Evolutionary conservation across 345 rosid genomes (phyloP), one percentile per base, ranked within the genome.

Genomic region (Arabidopsis suecica): DNA sequence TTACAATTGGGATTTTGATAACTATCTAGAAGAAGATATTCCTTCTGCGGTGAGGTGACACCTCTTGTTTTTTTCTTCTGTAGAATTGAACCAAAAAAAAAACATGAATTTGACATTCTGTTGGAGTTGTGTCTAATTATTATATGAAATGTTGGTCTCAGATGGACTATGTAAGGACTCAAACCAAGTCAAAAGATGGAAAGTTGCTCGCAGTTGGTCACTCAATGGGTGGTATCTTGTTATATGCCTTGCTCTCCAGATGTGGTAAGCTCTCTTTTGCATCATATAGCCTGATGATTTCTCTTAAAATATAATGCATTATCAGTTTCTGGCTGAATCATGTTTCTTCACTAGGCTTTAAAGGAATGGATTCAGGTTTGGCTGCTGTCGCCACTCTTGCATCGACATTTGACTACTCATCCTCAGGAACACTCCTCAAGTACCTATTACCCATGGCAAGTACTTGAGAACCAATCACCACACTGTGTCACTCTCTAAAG

Each of bases 221-320:
- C 79, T 94, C 98, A 50, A 91, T 94, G 98, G 97, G 96, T 25
- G 98, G 98, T 34, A 94, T 91, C 69, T 78, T 94, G 86, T 84
- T 94, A 51, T 94, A 91, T 72, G 88, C 97, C 9, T 70, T 90
- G 85, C 87, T 89, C 16, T 87, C 96, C 47, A 79, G 70, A 80
- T 87, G 78, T 68, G 71, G 97, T 28, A 28, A 28, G 32, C 32
- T 7, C 25, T 23, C 25, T 23, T 23, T 1, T 23, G 25, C 25
- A 23, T 23, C 25, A 23, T 34, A 9, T 38, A 38, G 1, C 8
- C 22, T 38, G 12, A 58, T 58, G 5, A 18, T 23, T 9, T 40
- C 51, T 47, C 12, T 49, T 22, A 30, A 45, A 54, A 45, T 55
- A 40, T 36, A 54, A 16, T 5, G 2, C 13, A 9, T 22, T 22